These are phyloP conservation scores for Xylaria sp. DNA, from an alignment of 2,329 filamentous ascomycete species.

Conservation along the genomic window DNA sequence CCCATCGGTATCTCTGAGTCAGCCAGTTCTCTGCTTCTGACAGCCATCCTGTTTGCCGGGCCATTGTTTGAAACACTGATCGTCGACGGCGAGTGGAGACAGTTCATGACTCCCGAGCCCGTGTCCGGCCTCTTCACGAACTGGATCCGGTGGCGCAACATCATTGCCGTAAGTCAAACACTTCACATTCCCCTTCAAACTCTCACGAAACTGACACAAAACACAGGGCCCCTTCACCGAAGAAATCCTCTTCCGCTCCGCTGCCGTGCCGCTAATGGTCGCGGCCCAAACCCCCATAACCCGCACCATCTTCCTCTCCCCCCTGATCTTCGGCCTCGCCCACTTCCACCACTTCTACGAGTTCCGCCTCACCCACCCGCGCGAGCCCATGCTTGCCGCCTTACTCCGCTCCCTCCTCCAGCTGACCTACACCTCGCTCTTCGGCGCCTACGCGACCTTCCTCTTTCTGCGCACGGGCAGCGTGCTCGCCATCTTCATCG, in stretches of 20 bases:
- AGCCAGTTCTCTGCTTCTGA: conserved; percentile 60
- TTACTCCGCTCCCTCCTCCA: conserved; percentile 73
- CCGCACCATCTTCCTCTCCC: conserved; percentile 72
- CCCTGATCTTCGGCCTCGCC: conserved; percentile 85
- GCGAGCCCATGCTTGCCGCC: conserved; percentile 57
- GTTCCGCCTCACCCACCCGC: conserved; percentile 74
- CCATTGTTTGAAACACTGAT: conserved; percentile 77
- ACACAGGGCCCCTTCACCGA: conserved; percentile 77
- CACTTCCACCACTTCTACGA: conserved; percentile 97
- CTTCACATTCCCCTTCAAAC: background rate
- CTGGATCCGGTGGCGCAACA: conserved; percentile 82
- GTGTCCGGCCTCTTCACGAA: conserved; percentile 59
- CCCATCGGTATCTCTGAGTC: conserved; percentile 64
- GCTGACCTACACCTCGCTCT: conserved; percentile 84
- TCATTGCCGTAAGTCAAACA: conserved; percentile 63
- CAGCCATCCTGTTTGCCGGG: conserved; percentile 72
- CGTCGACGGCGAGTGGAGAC: conserved; percentile 63
- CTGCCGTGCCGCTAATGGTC: conserved; percentile 77
- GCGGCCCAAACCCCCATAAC: conserved; percentile 54
- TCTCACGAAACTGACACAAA: background rate
- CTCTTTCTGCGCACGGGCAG: conserved; percentile 81
- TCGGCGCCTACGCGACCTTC: conserved; percentile 90
- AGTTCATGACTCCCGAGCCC: conserved; percentile 54
- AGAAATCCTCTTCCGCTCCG: conserved; percentile 87
- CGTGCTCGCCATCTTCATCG: conserved; percentile 65